Base-by-base conservation (phyloP, 2,329 filamentous ascomycete species). In the Xylaria digitata region DNA sequence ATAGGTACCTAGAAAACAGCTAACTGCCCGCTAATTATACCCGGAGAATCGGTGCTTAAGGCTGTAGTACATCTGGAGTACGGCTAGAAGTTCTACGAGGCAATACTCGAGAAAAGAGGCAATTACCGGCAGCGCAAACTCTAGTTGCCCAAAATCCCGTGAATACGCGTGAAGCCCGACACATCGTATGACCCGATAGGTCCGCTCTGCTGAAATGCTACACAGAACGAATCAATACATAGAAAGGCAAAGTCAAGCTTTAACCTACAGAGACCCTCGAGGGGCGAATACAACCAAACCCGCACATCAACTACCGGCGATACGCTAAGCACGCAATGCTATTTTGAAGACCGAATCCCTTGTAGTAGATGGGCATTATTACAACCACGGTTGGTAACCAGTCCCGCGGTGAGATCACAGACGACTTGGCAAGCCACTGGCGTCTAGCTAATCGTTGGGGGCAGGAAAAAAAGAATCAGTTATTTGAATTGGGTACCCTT, bases 261-360 rank as follows among this genome's bases (percentile, higher is more conserved):
- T 23, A 30, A n/a, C 9, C 6, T 53, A 8, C 34, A 37, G 7
- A 37, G 34, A 13, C 34, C 34, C 7, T 1, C 34, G 21, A 6
- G 13, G 17, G 49, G 49, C 32, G 8, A 37, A 37, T 37, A 42
- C 3, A 11, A 21, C 3, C n/a, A 54, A 17, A 17, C n/a, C 19
- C 34, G 52, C 52, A 42, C 11, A 42, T 23, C 19, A 34, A 42
- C 19, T 3, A 40, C 48, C 8, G 49, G 49, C 26, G 49, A n/a
- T 40, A 23, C n/a, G 19, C 32, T 30, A 40, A 15, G 37, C 37
- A 40, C 37, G 37, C 37, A 40, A 40, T 40, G 37, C 37, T 40
- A 48, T 21, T n/a, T 56, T n/a, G 53, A 30, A 26, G 40, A 30
- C 53, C 37, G 37, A 15, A 46, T 53, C n/a, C n/a, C 48, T 50